phyloP scores from a whole-genome alignment of 768 basidiomycete genomes.

The Chlorophyllum brunneum region DNA sequence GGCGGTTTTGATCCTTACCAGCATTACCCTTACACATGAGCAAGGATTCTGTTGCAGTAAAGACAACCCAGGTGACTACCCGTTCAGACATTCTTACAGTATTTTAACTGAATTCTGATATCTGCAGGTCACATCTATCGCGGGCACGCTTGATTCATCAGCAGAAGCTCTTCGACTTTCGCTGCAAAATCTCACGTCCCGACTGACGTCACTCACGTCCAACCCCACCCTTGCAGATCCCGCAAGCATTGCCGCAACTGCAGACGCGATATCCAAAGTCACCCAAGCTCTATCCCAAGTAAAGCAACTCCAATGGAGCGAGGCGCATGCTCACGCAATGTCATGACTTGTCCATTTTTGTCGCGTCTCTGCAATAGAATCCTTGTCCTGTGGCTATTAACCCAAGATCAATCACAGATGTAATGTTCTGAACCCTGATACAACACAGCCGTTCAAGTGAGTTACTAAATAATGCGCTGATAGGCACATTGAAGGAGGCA shows the following conservation, averaged over 20 bases:
- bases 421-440: neutral
- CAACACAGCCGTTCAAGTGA: neutral
- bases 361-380: too few species aligned
- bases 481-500: neutral
- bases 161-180: conserved; percentile 48
- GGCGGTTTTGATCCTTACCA: neutral
- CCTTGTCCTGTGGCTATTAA: neutral
- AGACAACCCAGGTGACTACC: too few species aligned
- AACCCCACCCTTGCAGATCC: conserved; percentile 38
- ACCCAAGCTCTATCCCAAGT: conserved; percentile 58
- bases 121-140: neutral
- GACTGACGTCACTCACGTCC: conserved; percentile 43
- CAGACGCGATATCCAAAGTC: conserved; percentile 69
- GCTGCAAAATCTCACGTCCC: conserved; percentile 47
- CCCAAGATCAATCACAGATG: neutral
- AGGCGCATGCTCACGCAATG: conserved; percentile 23
- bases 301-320: conserved; percentile 50
- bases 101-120: too few species aligned
- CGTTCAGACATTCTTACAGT: too few species aligned
- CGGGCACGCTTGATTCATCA: conserved; percentile 19
- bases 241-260: conserved; percentile 47
- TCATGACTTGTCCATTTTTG: neutral
- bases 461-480: neutral
- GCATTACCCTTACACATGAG: too few species aligned
- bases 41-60: too few species aligned